phyloP scores from a whole-genome alignment of 2,329 filamentous ascomycete species.

The Beauveria medogensis region DNA sequence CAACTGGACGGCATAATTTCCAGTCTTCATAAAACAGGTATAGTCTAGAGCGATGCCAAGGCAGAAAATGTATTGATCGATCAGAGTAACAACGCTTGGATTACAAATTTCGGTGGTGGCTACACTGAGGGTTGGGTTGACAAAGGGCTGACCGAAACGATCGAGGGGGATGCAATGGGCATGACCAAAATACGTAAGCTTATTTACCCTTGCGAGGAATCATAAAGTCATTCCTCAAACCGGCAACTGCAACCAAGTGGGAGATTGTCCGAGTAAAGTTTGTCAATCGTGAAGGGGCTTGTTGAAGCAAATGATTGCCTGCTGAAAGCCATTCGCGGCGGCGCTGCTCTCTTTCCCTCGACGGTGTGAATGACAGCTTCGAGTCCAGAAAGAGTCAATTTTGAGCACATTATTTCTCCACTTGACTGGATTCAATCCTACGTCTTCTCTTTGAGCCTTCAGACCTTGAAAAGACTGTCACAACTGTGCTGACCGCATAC shows the following conservation, averaged over 20 bases:
- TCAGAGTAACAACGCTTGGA: slow-evolving; percentile 20
- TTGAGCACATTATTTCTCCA: not conserved
- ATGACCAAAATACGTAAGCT: too few relatives aligned
- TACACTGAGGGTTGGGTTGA: slow-evolving; percentile 21
- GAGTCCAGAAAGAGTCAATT: not conserved
- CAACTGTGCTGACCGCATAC: slow-evolving; percentile 18
- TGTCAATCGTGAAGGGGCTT: slow-evolving; percentile 20
- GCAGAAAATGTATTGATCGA: slow-evolving; percentile 22
- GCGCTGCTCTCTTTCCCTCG: slow-evolving; percentile 18
- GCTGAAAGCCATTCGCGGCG: slow-evolving; percentile 21
- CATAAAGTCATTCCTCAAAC: too few relatives aligned
- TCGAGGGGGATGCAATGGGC: not conserved
- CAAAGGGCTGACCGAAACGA: not conserved
- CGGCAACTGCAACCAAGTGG: too few relatives aligned
- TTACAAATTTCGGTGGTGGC: slow-evolving; percentile 24
- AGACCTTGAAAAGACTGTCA: slow-evolving; percentile 18
- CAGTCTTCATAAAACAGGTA: slow-evolving; percentile 17
- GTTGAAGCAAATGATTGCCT: slow-evolving; percentile 21
- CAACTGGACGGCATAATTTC: slow-evolving; percentile 13
- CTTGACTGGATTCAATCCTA: slow-evolving; percentile 11
- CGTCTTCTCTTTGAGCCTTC: slow-evolving; percentile 22
- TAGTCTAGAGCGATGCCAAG: slow-evolving; percentile 8
- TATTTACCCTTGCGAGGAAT: too few relatives aligned
- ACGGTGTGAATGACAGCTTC: not conserved
- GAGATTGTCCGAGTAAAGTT: slow-evolving; percentile 25